Conservation (phyloP, 306 rosid genomes). For the Spatholobus suberectus region DNA sequence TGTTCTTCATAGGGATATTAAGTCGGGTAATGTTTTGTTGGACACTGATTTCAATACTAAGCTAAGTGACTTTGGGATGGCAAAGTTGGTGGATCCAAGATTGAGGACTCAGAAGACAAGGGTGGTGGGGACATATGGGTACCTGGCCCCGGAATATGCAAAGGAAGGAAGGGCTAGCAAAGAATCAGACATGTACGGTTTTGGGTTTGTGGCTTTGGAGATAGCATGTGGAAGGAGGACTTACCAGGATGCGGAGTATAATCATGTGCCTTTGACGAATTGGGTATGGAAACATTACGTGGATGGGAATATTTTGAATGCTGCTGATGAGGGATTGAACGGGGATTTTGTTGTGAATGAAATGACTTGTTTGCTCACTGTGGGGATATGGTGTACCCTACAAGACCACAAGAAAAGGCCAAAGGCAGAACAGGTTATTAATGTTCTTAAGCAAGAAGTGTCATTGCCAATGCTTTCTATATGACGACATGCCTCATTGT, state of each 20-base stretch:
- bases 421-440: conserved; percentile 45
- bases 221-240: conserved; percentile 59
- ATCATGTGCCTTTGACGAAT: conserved; percentile 1
- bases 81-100: conserved; percentile 49
- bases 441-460: conserved; percentile 36
- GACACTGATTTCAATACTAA: conserved; percentile 53
- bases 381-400: conserved; percentile 20
- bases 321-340: conserved; percentile 38
- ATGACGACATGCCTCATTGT: conserved; percentile 11
- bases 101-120: conserved; percentile 40
- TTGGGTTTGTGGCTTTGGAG: conserved; percentile 63
- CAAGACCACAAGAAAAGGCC: conserved; percentile 44
- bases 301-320: conserved; percentile 35
- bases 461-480: conserved; percentile 38
- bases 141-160: conserved; percentile 52
- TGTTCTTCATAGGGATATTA: conserved; percentile 59
- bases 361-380: conserved; percentile 37
- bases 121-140: conserved; percentile 49
- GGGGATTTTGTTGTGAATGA: conserved; percentile 11
- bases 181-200: conserved; percentile 49
- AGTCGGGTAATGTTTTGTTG: conserved; percentile 53
- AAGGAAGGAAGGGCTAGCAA: conserved; percentile 25
- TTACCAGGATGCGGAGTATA: conserved; percentile 30
- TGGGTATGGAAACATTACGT: conserved; percentile 42
- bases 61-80: conserved; percentile 61